These are phyloP conservation scores for Helianthus annuus DNA, from an alignment of 129 eudicot genomes.

Conservation along the genomic window HanXRQr2.0-SUNRISE NC_035438.2:69342729-69343228, in stretches of 20 bases:
- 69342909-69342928: neutral
- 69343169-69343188: neutral
- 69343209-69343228: conserved; percentile 29
- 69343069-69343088: conserved; percentile 94
- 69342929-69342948: conserved; percentile 12
- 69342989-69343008: conserved; percentile 94
- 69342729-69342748: conserved; percentile 98
- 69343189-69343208: conserved; percentile 18
- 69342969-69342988: conserved; percentile 95
- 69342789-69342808: conserved; percentile 94
- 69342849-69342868: conserved; percentile 98
- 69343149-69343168: neutral
- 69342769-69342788: conserved; percentile 97
- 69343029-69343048: conserved; percentile 97
- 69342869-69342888: conserved; percentile 75
- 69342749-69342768: conserved; percentile 93
- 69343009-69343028: conserved; percentile 99
- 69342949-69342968: conserved; percentile 89
- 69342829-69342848: conserved; percentile 93
- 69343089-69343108: conserved; percentile 95
- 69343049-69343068: conserved; percentile 88
- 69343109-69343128: conserved; percentile 91
- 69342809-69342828: conserved; percentile 97
- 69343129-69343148: conserved; percentile 85
- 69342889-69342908: neutral